Conservation (phyloP, 352 stramenopile species). For the Globisporangium camurandrum region DNA sequence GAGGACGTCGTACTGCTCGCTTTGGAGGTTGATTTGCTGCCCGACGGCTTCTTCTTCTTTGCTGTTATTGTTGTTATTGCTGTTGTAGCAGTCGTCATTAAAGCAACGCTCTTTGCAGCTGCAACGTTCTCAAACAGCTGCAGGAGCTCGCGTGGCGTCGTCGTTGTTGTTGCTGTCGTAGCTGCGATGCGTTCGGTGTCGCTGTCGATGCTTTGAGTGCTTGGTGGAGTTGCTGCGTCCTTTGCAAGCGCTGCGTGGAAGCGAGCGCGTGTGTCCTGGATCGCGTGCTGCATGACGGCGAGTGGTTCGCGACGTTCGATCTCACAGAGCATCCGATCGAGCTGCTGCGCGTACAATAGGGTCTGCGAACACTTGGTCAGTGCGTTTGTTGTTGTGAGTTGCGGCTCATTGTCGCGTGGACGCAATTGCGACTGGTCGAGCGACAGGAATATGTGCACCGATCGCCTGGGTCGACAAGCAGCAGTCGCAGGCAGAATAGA, state of each 20-base stretch:
- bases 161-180: neutral
- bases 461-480: constrained; percentile 14
- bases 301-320: constrained; percentile 22
- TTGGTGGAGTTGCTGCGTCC: neutral
- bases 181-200: no score
- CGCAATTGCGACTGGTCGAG: neutral
- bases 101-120: constrained; percentile 8
- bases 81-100: neutral
- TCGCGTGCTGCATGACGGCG: constrained; percentile 14
- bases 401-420: neutral
- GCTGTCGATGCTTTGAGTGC: neutral
- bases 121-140: constrained; percentile 33
- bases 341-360: constrained; percentile 34
- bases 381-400: neutral
- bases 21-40: no score
- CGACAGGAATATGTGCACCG: constrained; percentile 15
- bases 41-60: no score
- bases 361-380: constrained; percentile 18
- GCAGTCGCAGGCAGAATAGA: no score
- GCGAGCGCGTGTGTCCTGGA: constrained; percentile 17
- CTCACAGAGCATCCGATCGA: constrained; percentile 23
- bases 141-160: constrained; percentile 8
- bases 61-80: neutral
- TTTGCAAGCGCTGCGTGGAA: constrained; percentile 13
- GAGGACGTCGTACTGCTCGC: no score